Percentiles rank a stretch among this genome's conserved stretches.
Evolutionary conservation across 2,329 filamentous ascomycete species (phyloP).

Genomic region (Fusarium sp.): DNA sequence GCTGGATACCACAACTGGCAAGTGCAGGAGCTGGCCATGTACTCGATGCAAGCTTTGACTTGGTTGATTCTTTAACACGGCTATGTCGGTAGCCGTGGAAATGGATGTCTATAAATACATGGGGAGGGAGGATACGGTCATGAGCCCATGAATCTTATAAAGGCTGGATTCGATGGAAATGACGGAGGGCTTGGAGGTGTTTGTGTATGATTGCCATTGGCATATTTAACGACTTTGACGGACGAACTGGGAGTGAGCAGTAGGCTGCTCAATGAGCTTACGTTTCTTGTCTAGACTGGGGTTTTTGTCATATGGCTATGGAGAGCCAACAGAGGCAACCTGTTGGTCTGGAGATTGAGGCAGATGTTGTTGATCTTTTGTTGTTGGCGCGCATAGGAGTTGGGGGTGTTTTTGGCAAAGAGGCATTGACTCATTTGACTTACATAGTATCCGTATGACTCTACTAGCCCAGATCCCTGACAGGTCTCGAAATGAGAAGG

Average conservation of each 20-base stretch:
- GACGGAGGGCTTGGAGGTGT: neutral
- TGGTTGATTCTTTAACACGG: neutral
- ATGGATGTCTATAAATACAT: neutral
- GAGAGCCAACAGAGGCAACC: slow-evolving; percentile 36
- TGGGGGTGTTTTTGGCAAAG: slow-evolving; percentile 41
- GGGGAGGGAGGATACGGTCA: slow-evolving; percentile 4
- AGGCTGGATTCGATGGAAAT: neutral
- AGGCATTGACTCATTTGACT: slow-evolving; percentile 32
- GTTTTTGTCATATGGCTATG: slow-evolving; percentile 25
- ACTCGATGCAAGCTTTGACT: slow-evolving; percentile 7
- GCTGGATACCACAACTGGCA: neutral
- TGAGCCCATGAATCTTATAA: neutral
- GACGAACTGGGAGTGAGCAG: slow-evolving; percentile 36
- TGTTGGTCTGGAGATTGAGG: slow-evolving; percentile 26
- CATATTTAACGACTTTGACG: slow-evolving; percentile 38
- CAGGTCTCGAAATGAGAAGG: slow-evolving; percentile 30
- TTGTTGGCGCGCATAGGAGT: slow-evolving; percentile 34
- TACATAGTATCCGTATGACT: slow-evolving; percentile 27
- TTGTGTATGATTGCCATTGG: slow-evolving; percentile 31
- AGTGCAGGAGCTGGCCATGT: neutral
- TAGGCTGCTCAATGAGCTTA: slow-evolving; percentile 34
- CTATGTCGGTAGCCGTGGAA: slow-evolving; percentile 2
- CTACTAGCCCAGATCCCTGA: slow-evolving; percentile 8
- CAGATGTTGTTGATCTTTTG: slow-evolving; percentile 10
- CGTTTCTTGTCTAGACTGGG: slow-evolving; percentile 43